Percentiles rank a stretch among this genome's conserved stretches.
Conservation (phyloP, 129 eudicot genomes). For the Arctium lappa region DNA sequence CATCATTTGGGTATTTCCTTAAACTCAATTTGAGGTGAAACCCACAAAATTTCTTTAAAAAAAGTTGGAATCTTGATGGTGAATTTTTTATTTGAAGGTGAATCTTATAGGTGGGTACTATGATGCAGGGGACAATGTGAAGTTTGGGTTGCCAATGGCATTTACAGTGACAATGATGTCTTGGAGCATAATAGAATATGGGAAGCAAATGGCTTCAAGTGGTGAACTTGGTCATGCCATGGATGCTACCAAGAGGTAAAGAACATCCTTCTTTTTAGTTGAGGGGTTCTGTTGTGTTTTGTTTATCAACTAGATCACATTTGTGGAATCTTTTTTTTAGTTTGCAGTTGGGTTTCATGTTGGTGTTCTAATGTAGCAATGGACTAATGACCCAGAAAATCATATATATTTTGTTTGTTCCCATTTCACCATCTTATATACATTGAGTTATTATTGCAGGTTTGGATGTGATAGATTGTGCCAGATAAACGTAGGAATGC, state of each 20-base stretch:
- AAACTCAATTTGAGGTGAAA: not conserved
- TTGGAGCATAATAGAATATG: slow-evolving; percentile 61
- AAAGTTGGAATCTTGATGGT: slow-evolving; percentile 31
- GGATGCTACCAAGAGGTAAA: slow-evolving; percentile 65
- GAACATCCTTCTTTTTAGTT: no score
- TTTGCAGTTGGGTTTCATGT: no score
- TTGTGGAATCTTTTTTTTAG: no score
- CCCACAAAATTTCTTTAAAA: slow-evolving; percentile 1
- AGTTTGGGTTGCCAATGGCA: slow-evolving; percentile 90
- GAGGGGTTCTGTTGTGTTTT: no score
- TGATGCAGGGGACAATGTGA: slow-evolving; percentile 88
- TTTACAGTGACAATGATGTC: slow-evolving; percentile 81
- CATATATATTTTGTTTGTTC: no score
- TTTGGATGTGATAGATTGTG: no score
- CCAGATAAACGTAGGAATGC: no score
- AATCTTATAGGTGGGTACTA: slow-evolving; percentile 88
- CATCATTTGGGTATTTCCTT: slow-evolving; percentile 1
- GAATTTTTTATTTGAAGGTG: slow-evolving; percentile 43
- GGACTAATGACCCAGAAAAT: no score
- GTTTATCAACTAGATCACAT: no score
- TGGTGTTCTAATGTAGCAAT: no score
- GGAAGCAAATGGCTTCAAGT: slow-evolving; percentile 39
- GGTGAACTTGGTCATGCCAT: slow-evolving; percentile 57
- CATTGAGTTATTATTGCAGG: no score
- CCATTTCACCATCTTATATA: no score